phyloP scores from a whole-genome alignment of 306 rosid species.

The Casuarina equisetifolia region DNA sequence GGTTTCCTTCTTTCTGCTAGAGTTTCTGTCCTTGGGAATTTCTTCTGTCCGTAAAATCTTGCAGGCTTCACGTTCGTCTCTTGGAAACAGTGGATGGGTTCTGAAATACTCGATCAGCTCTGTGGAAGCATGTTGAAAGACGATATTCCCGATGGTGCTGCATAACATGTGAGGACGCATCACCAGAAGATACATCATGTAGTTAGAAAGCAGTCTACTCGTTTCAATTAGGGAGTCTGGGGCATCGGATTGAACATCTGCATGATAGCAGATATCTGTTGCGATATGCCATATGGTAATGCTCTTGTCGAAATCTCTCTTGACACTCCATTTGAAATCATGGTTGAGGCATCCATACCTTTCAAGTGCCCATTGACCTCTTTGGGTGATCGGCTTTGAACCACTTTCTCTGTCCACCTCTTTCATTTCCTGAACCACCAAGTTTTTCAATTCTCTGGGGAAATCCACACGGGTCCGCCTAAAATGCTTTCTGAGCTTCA shows the following conservation, averaged over 20 bases:
- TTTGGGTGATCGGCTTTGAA: slow-evolving; percentile 40
- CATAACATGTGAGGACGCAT: slow-evolving; percentile 61
- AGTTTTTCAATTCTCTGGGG: slow-evolving; percentile 36
- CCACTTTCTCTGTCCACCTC: slow-evolving; percentile 41
- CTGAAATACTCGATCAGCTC: slow-evolving; percentile 31
- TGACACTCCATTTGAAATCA: slow-evolving; percentile 39
- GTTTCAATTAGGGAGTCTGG: slow-evolving; percentile 24
- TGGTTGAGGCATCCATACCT: slow-evolving; percentile 38
- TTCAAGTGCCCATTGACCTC: slow-evolving; percentile 56
- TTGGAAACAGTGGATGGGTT: neutral
- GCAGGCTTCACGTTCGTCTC: slow-evolving; percentile 21
- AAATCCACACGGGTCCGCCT: slow-evolving; percentile 25
- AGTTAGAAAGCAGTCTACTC: slow-evolving; percentile 46
- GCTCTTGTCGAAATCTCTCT: slow-evolving; percentile 61
- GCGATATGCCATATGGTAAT: slow-evolving; percentile 72
- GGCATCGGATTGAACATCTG: neutral
- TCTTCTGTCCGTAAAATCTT: neutral
- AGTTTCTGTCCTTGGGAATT: no score
- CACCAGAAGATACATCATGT: slow-evolving; percentile 69
- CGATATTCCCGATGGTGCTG: slow-evolving; percentile 40
- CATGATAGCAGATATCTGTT: slow-evolving; percentile 55
- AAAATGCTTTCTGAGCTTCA: slow-evolving; percentile 33
- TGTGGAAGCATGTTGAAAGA: slow-evolving; percentile 43
- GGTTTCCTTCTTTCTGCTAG: no score
- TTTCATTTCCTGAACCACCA: slow-evolving; percentile 51